Evolutionary conservation across 805 yeast species (phyloP), one percentile per base, ranked within the genome.

Genomic region (Pichia kluyveri): DNA sequence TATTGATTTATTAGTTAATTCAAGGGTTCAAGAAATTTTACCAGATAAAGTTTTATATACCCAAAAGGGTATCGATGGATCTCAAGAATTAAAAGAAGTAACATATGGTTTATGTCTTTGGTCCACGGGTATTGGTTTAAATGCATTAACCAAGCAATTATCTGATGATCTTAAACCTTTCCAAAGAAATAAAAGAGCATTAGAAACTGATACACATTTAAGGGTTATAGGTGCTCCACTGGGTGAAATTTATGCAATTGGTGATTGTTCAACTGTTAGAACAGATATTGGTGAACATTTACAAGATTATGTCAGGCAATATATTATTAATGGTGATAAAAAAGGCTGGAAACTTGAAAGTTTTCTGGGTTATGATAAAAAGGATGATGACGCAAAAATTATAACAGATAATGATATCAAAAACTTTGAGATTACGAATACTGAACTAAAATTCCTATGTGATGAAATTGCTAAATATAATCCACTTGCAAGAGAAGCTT

Each of bases 291-390:
- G 71, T 36, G 72, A 88, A 57, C 96, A 96, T 43, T 91, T 88
- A 63, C 97, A 97, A 62, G 75, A 87, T 58, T 75, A 90, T 56
- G 95, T 91, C 52, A 90, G 98, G 96, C 96, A 96, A 51, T 89
- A 96, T 51, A 96, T 97, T 69, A 86, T 89, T 12, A 30, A 30
- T 30, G 14, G 32, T 67, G 88, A 90, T 47, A 86, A 87, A 54
- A 80, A 96, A 3, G 31, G 19, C 3, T 19, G 17, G 8, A 26
- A 44, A 23, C 82, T 81, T 56, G 86, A 86, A 4, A 52, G 57
- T 36, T 57, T 38, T 14, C 6, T 30, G 14, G 14, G 14, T 10
- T 10, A 30, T 30, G 7, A 30, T 30, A 30, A 30, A 27, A 14
- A 14, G 10, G 17, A 14, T 34, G 5, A 17, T 15, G 30, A 39